A percentile compares a stretch with the other conserved stretches of the same genome.
Evolutionary conservation across 306 rosid genomes (phyloP).

Genomic region (Quercus alba): DNA sequence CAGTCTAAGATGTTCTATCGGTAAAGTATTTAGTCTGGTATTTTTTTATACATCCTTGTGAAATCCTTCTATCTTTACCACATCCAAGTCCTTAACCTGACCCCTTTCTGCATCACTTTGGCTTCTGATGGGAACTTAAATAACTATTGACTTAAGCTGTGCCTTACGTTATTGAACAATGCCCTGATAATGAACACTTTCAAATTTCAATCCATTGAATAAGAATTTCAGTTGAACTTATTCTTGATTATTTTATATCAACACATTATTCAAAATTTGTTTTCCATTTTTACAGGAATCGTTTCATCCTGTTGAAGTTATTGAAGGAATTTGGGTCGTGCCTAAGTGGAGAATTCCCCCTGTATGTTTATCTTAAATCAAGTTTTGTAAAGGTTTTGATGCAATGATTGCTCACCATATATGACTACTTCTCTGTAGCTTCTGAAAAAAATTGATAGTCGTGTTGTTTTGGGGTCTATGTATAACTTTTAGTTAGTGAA

Average conservation of each 20-base stretch:
- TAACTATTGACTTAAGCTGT: neutral
- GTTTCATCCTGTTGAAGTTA: conserved; percentile 60
- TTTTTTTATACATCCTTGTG: neutral
- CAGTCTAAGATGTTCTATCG: neutral
- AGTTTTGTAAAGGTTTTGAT: neutral
- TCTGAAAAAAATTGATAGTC: conserved; percentile 7
- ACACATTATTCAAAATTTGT: neutral
- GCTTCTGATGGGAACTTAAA: neutral
- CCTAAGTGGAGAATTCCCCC: conserved; percentile 80
- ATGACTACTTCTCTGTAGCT: conserved; percentile 6
- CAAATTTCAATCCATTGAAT: neutral
- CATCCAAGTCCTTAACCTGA: neutral
- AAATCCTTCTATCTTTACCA: neutral
- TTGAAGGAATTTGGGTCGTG: conserved; percentile 79
- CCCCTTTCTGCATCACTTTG: neutral
- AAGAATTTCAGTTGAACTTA: neutral
- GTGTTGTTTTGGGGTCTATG: neutral
- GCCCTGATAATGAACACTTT: neutral
- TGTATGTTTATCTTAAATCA: conserved; percentile 39
- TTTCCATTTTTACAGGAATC: conserved; percentile 57
- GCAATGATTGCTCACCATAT: neutral
- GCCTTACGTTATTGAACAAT: neutral
- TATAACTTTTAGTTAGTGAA: neutral
- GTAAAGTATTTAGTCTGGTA: neutral
- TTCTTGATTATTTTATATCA: neutral